These are phyloP conservation scores for Schizophyllum commune DNA, from an alignment of 1,284 basidiomycete genomes.

Conservation along the genomic window DNA sequence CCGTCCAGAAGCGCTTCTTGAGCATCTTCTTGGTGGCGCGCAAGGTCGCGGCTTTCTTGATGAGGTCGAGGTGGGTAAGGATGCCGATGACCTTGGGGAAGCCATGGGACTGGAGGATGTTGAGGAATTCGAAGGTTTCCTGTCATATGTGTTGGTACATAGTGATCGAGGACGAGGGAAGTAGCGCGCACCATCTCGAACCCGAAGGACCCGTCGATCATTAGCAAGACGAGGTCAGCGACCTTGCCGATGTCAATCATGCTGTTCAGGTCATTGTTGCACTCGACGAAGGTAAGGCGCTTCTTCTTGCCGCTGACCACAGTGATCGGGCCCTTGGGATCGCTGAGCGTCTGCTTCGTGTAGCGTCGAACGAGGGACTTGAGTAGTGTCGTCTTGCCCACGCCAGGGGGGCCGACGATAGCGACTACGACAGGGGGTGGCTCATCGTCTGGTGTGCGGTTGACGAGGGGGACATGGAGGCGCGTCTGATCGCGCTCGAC, in stretches of 20 bases:
- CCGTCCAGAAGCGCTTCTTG: conserved; percentile 99
- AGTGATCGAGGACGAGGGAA: conserved; percentile 1
- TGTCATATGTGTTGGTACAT: conserved; percentile 24
- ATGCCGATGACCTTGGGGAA: conserved; percentile 98
- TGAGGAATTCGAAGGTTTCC: conserved; percentile 99
- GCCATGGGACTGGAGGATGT: conserved; percentile 93
- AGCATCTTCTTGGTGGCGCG: conserved; percentile 91
- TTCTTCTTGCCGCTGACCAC: conserved; percentile 92
- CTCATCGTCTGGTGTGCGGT: conserved; percentile 87
- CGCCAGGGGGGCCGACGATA: conserved; percentile 88
- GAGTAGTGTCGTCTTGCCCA: conserved; percentile 86
- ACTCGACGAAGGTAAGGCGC: conserved; percentile 93
- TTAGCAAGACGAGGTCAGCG: conserved; percentile 91
- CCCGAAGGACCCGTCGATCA: conserved; percentile 97
- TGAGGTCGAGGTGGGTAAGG: conserved; percentile 93
- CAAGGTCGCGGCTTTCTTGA: conserved; percentile 87
- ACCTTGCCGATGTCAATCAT: conserved; percentile 99
- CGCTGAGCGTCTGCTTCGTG: conserved; percentile 89
- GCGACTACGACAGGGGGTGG: conserved; percentile 95
- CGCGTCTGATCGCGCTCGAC: conserved; percentile 93
- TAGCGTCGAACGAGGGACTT: conserved; percentile 89
- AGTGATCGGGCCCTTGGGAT: conserved; percentile 91
- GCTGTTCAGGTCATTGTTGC: conserved; percentile 95
- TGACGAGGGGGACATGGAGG: conserved; percentile 92
- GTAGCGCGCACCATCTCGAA: conserved; percentile 85